phyloP scores from a whole-genome alignment of 2,329 filamentous ascomycete species.

The Leptodontidium sp. region DNA sequence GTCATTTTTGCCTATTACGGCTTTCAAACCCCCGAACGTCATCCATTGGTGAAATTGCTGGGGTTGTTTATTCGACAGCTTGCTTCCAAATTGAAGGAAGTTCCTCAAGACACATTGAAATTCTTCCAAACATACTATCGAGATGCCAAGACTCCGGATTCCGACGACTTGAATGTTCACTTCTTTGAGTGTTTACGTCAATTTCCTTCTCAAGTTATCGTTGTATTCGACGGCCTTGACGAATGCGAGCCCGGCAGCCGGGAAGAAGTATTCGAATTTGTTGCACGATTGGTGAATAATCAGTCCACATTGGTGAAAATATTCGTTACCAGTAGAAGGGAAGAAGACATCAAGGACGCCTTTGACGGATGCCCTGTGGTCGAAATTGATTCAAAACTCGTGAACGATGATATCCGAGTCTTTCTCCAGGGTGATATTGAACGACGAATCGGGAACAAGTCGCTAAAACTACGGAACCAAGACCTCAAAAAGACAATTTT shows the following conservation, averaged over 20 bases:
- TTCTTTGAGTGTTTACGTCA: neutral
- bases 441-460: neutral
- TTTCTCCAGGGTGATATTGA: slow-evolving; percentile 8
- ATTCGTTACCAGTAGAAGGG: slow-evolving; percentile 3
- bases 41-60: neutral
- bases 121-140: neutral
- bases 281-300: neutral
- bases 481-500: neutral
- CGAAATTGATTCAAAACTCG: neutral
- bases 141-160: neutral
- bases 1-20: slow-evolving; percentile 4
- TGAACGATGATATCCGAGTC: neutral
- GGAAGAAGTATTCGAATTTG: neutral
- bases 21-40: neutral
- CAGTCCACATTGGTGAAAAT: neutral
- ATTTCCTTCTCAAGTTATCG: neutral
- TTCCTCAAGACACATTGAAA: neutral
- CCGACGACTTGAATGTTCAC: neutral
- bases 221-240: neutral
- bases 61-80: neutral
- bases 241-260: slow-evolving; percentile 1
- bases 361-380: slow-evolving; percentile 2
- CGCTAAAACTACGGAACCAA: neutral
- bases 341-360: slow-evolving; percentile 10
- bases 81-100: slow-evolving; percentile 5